Evolutionary conservation across 2,329 filamentous ascomycete genomes (phyloP), one percentile per base, ranked within the genome.

Genomic region (Claviceps citrina): DNA sequence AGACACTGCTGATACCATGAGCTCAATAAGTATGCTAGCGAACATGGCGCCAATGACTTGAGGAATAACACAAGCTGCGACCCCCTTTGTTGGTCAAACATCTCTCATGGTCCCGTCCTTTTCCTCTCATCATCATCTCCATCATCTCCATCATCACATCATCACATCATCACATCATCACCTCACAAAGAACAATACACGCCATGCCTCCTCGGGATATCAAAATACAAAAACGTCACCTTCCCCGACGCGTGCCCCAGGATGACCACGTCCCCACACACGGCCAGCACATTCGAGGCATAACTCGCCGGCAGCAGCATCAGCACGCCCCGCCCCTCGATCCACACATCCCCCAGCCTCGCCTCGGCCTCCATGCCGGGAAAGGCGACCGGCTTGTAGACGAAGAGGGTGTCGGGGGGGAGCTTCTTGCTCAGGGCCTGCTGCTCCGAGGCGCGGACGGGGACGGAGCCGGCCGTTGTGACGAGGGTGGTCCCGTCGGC

Each of bases 201-300:
- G 10, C 30, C 43, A 3, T 40, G 43, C n/a, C 37, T 16, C 26
- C 25, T 42, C 1, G 40, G 40, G 5, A 44, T 40, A 10, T 42
- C 37, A 31, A 44, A 44, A 32, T 44, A 44, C 3, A 44, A 34
- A 38, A 44, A 44, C n/a, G 43, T 42, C 28, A 44, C 40, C 19
- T 42, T 44, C 9, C 43, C 43, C 10, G 43, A 44, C 13, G 43
- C 43, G n/a, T 44, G 43, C 16, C 43, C 43, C 37, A 44, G 8
- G 39, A 44, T 44, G 2, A 44, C 19, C 15, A 44, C 37, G 13
- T 44, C 39, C 25, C 34, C 40, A 30, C 43, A 44, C 15, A 41
- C 30, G 19, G 43, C 40, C 37, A 42, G 32, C 36, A 44, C 40
- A 13, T 35, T 42, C 6, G 43, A 31, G 4, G 43, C 24, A 24